Percentiles rank a stretch among this genome's conserved stretches.
Conservation (phyloP, 306 rosid species). For the Quercus berberidifolia region DNA sequence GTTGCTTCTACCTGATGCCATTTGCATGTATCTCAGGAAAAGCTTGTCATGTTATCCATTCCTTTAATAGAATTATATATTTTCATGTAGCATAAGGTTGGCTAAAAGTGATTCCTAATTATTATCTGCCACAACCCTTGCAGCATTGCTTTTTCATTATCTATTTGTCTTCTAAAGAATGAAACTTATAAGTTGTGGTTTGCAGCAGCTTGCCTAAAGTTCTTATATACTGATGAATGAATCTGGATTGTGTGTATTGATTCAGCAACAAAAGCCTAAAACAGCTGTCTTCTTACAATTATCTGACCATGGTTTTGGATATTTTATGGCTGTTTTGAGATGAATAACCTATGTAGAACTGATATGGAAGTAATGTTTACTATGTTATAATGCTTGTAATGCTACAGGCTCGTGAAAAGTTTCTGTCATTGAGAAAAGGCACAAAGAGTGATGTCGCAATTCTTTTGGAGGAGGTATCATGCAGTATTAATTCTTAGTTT, state of each 20-base stretch:
- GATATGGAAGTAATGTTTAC: not conserved
- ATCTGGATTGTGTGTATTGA: not conserved
- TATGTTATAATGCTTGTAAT: slow-evolving; percentile 1
- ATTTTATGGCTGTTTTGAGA: not conserved
- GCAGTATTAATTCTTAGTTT: slow-evolving; percentile 4
- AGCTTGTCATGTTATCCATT: slow-evolving; percentile 5
- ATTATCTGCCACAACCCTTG: not conserved
- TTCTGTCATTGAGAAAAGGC: slow-evolving; percentile 89
- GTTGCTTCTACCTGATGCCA: not conserved
- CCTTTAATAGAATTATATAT: slow-evolving; percentile 14
- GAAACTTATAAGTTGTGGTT: not conserved
- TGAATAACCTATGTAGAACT: not conserved
- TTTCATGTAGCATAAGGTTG: not conserved
- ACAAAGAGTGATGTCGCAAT: slow-evolving; percentile 77
- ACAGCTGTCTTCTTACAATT: slow-evolving; percentile 3
- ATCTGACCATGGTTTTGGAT: not conserved
- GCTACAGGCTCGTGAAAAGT: slow-evolving; percentile 91
- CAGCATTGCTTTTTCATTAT: not conserved
- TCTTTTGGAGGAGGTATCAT: slow-evolving; percentile 79
- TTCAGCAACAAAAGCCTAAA: not conserved
- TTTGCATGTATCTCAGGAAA: slow-evolving; percentile 4
- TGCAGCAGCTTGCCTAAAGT: not conserved
- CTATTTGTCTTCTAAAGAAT: not conserved
- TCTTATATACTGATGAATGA: not conserved
- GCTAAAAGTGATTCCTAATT: not conserved